Evolutionary conservation across 2,329 filamentous ascomycete genomes (phyloP).

Genomic region (Hymenoscyphus scutula): DNA sequence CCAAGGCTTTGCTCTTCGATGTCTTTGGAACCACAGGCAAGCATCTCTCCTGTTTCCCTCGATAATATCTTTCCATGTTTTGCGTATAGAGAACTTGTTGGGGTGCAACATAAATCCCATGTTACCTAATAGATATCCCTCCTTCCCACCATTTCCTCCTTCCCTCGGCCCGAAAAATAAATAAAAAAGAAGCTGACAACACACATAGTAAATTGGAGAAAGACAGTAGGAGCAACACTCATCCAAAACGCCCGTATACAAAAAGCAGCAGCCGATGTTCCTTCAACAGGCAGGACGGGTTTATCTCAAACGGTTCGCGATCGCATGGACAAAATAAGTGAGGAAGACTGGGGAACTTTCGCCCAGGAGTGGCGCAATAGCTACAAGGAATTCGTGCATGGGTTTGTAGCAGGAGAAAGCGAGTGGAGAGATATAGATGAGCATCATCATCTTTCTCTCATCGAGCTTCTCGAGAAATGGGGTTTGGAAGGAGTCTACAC

Average conservation of each 20-base stretch:
- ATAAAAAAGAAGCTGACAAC: not conserved
- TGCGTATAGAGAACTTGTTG: not conserved
- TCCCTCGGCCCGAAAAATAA: not conserved
- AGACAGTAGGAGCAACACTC: conserved; percentile 61
- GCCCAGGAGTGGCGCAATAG: conserved; percentile 68
- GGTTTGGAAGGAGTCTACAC: conserved; percentile 58
- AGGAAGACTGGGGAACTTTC: conserved; percentile 60
- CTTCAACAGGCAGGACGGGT: conserved; percentile 45
- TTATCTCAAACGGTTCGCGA: conserved; percentile 47
- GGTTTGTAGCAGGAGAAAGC: conserved; percentile 47
- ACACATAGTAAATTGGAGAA: conserved; percentile 66
- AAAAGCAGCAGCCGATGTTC: conserved; percentile 45
- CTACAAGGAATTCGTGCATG: conserved; percentile 60
- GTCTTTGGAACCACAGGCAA: conserved; percentile 71
- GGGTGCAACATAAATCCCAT: not conserved
- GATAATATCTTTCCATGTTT: not conserved
- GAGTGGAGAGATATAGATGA: conserved; percentile 69
- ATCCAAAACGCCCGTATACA: conserved; percentile 30
- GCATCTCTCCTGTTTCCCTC: not conserved
- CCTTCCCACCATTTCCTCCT: not conserved
- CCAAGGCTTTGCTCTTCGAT: conserved; percentile 67
- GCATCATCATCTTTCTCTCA: conserved; percentile 64
- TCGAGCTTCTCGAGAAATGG: conserved; percentile 55
- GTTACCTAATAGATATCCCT: not conserved
- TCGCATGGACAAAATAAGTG: conserved; percentile 50